Evolutionary conservation across 768 basidiomycete species (phyloP).

Genomic region (Lactifluus hygrophoroides): DNA sequence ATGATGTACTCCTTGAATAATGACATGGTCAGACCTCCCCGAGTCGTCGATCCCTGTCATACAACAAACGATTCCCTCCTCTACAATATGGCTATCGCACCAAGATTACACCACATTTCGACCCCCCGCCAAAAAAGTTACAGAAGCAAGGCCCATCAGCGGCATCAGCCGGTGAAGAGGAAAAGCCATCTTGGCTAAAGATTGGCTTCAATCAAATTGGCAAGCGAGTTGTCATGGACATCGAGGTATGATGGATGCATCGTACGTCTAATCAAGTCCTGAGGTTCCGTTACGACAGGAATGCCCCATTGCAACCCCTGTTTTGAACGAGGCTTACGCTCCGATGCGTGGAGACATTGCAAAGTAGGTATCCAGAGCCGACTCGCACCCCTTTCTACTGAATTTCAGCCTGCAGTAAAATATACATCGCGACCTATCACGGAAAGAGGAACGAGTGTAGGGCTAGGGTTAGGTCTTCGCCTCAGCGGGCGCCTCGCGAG

Average conservation of each 20-base stretch:
- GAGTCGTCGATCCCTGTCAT: conserved; percentile 52
- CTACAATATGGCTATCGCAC: conserved; percentile 89
- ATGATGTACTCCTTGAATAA: conserved; percentile 48
- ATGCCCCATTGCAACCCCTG: conserved; percentile 82
- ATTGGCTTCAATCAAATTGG: conserved; percentile 89
- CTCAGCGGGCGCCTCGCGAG: too few relatives aligned
- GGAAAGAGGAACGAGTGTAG: too few relatives aligned
- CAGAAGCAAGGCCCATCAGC: conserved; percentile 23
- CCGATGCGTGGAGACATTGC: conserved; percentile 57
- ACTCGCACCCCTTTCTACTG: background rate
- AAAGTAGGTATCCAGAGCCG: conserved; percentile 37
- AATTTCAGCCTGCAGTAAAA: too few relatives aligned
- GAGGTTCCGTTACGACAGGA: conserved; percentile 41
- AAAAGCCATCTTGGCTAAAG: conserved; percentile 60
- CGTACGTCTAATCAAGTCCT: background rate
- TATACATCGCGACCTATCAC: too few relatives aligned
- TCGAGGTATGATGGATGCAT: too few relatives aligned
- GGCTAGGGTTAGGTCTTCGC: too few relatives aligned
- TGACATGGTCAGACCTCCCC: conserved; percentile 39
- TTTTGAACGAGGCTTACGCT: conserved; percentile 61
- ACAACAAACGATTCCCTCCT: conserved; percentile 68
- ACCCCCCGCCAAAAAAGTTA: conserved; percentile 49
- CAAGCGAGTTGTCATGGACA: conserved; percentile 70
- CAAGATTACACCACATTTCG: conserved; percentile 96
- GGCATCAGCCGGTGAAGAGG: conserved; percentile 4